These are phyloP conservation scores for Enteropsectra breve DNA, from an alignment of 371 early-diverging fungal genomes.

Conservation along the genomic window DNA sequence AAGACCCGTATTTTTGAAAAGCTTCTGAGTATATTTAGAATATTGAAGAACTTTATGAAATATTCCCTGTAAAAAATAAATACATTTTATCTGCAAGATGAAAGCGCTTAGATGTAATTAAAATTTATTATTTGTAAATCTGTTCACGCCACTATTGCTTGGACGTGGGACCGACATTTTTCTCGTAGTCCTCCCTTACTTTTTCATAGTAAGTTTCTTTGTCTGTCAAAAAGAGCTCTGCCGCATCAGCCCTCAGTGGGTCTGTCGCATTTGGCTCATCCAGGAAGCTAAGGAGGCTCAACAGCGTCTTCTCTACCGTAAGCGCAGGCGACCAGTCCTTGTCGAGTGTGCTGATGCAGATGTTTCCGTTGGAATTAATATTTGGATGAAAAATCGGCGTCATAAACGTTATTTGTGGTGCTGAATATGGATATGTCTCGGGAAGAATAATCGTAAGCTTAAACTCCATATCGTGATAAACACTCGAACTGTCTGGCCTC, in stretches of 20 bases:
- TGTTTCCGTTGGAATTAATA: constrained; percentile 91
- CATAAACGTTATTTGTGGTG: constrained; percentile 87
- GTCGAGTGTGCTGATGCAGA: constrained; percentile 89
- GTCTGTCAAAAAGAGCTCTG: constrained; percentile 85
- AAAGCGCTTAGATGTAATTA: constrained; percentile 2
- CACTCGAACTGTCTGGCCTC: constrained; percentile 68
- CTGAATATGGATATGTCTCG: constrained; percentile 95
- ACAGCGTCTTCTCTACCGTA: constrained; percentile 81
- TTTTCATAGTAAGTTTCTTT: constrained; percentile 60
- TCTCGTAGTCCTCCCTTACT: constrained; percentile 41
- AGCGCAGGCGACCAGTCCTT: constrained; percentile 98
- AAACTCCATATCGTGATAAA: constrained; percentile 83
- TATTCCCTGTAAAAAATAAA: neutral
- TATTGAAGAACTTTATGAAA: neutral
- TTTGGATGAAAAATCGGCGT: constrained; percentile 95
- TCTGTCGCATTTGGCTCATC: constrained; percentile 94
- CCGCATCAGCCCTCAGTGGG: constrained; percentile 87
- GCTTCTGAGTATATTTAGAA: too few relatives aligned
- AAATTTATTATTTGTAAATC: neutral
- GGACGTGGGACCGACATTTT: neutral
- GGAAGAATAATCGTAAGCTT: constrained; percentile 93
- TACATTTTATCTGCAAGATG: neutral
- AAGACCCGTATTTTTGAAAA: too few relatives aligned
- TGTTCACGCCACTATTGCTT: neutral
- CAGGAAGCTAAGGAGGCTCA: constrained; percentile 85